Evolutionary conservation across 768 basidiomycete species (phyloP).

Genomic region (Amylocystis lapponica): DNA sequence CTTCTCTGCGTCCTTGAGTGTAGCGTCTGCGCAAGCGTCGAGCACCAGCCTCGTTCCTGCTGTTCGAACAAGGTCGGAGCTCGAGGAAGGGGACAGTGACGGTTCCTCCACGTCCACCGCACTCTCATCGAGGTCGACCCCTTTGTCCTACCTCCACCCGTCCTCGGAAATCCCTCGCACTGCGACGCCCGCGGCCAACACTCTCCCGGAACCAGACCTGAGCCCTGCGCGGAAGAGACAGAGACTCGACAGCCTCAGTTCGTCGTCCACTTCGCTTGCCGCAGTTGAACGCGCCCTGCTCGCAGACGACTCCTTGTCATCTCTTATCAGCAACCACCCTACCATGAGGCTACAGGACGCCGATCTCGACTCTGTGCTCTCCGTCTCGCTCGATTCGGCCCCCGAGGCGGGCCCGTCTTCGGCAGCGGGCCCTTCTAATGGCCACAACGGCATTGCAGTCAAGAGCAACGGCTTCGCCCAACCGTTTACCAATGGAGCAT

Average conservation of each 20-base stretch:
- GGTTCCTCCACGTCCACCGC: slow-evolving; percentile 17
- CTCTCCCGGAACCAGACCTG: slow-evolving; percentile 13
- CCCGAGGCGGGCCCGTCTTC: slow-evolving; percentile 20
- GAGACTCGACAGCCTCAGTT: slow-evolving; percentile 18
- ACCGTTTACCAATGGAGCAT: slow-evolving; percentile 14
- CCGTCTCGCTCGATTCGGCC: slow-evolving; percentile 15
- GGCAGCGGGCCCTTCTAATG: slow-evolving; percentile 15
- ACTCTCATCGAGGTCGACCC: slow-evolving; percentile 14
- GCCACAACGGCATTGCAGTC: slow-evolving; percentile 16
- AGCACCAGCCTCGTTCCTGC: slow-evolving; percentile 48
- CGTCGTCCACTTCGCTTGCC: slow-evolving; percentile 8
- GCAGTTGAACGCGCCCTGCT: slow-evolving; percentile 20
- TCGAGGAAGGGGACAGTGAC: slow-evolving; percentile 41
- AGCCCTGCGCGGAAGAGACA: slow-evolving; percentile 21
- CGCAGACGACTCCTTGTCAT: slow-evolving; percentile 11
- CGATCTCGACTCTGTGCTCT: slow-evolving; percentile 18
- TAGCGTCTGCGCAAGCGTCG: neutral
- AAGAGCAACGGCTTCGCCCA: slow-evolving; percentile 19
- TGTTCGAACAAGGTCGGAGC: slow-evolving; percentile 56
- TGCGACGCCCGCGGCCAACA: slow-evolving; percentile 5
- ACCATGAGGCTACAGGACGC: slow-evolving; percentile 20
- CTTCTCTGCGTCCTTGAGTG: slow-evolving; percentile 1
- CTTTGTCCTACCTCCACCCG: slow-evolving; percentile 24
- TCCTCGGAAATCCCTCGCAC: slow-evolving; percentile 12
- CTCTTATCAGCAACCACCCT: slow-evolving; percentile 1